Evolutionary conservation across 371 early-diverging fungal genomes (phyloP), one percentile per base, ranked within the genome.

Genomic region (Syncephalastrum monosporum): DNA sequence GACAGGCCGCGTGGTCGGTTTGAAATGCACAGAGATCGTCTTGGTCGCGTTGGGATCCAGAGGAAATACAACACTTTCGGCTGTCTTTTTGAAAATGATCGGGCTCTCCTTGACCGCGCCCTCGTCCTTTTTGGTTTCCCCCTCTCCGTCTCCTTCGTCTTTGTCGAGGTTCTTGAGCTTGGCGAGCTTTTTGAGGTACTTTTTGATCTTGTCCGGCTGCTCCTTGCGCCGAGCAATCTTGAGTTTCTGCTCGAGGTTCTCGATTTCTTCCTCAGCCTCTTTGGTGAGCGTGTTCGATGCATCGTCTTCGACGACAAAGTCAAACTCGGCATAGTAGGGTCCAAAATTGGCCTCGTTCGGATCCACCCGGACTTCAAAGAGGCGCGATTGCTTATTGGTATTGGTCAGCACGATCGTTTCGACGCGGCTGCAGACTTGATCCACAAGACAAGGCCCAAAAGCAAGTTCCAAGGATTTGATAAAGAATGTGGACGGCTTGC

Each of bases 151-250:
- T 23, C 66, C 61, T 13, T 70, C 67, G 3, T 53, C 53, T 5
- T 55, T 19, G 5, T 64, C 75, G n/a, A 65, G 59, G 53, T 81
- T 76, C 58, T 69, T 68, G 10, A 78, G 50, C 48, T 78, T 78
- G 23, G 88, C 85, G 42, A 97, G 67, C 60, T 92, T 91, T 45
- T 86, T 88, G n/a, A 79, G 57, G 42, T 95, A 85, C 65, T 96
- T 95, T 50, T 87, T 82, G 3, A 91, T 86, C 69, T 98, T 98
- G 25, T 97, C 98, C 3, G 82, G 79, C 10, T 87, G 85, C 15
- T 91, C 92, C 68, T 98, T 98, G 47, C 97, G 84, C 47, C 79
- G 82, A 0, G 97, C 97, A 68, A 98, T 98, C 72, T 98, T 98
- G 33, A 97, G 79, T 71, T 98, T 98, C 60, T 98, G 98, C 70